phyloP scores from a whole-genome alignment of 2,329 filamentous ascomycete genomes.

The Arthroderma sp. region DNA sequence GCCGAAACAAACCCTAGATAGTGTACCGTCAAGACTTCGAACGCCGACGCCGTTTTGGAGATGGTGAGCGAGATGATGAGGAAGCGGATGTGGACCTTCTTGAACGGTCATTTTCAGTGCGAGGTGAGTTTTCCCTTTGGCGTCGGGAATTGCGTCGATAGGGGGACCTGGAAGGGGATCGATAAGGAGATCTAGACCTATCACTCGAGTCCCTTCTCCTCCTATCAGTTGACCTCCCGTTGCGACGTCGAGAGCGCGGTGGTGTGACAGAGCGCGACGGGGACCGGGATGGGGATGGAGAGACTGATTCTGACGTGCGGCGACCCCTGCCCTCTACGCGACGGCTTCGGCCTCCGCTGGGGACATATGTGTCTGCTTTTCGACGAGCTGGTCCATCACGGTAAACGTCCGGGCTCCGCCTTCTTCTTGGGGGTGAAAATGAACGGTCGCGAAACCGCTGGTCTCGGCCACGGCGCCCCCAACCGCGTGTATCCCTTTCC shows the following conservation, averaged over 20 bases:
- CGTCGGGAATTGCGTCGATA: slow-evolving; percentile 23
- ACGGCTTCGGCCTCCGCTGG: slow-evolving; percentile 25
- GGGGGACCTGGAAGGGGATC: slow-evolving; percentile 28
- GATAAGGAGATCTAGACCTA: slow-evolving; percentile 1
- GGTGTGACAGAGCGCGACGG: slow-evolving; percentile 12
- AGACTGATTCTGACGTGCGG: slow-evolving; percentile 22
- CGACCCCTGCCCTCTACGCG: slow-evolving; percentile 24
- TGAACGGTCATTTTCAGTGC: slow-evolving; percentile 29
- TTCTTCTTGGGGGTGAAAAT: slow-evolving; percentile 39
- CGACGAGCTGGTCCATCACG: slow-evolving; percentile 36
- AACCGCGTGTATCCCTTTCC: slow-evolving; percentile 29
- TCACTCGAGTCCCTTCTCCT: slow-evolving; percentile 14
- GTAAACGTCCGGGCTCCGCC: slow-evolving; percentile 33
- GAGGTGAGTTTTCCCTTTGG: slow-evolving; percentile 19
- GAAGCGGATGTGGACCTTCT: slow-evolving; percentile 36
- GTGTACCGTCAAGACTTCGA: not conserved
- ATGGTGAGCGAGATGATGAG: slow-evolving; percentile 43
- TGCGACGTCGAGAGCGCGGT: slow-evolving; percentile 16
- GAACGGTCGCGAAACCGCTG: slow-evolving; percentile 35
- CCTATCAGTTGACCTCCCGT: slow-evolving; percentile 16
- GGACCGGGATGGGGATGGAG: slow-evolving; percentile 20
- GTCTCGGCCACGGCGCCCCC: slow-evolving; percentile 25
- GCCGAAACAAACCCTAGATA: no score
- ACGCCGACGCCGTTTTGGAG: slow-evolving; percentile 36
- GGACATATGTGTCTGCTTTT: slow-evolving; percentile 46